Evolutionary conservation across 2,329 filamentous ascomycete genomes (phyloP).

Genomic region (Penicillium sclerotiorum): DNA sequence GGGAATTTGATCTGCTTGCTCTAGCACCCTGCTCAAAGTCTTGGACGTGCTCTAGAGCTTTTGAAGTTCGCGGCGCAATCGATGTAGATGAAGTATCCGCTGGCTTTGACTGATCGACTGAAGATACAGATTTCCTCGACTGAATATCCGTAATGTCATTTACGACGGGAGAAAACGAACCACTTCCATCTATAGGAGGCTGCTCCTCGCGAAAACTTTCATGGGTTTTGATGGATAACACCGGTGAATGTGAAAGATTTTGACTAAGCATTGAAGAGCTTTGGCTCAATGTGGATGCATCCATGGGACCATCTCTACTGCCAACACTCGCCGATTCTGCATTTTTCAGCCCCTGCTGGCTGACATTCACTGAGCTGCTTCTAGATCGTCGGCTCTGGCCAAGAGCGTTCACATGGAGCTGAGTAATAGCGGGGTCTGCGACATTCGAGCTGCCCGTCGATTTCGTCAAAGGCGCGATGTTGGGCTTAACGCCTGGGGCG

Average conservation of each 20-base stretch:
- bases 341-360: conserved; percentile 33
- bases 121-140: conserved; percentile 24
- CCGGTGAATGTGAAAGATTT: conserved; percentile 36
- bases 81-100: conserved; percentile 33
- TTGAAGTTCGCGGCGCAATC: conserved; percentile 24
- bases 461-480: conserved; percentile 40
- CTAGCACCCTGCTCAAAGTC: conserved; percentile 33
- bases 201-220: conserved; percentile 32
- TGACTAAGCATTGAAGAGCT: conserved; percentile 34
- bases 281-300: conserved; percentile 33
- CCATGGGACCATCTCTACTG: conserved; percentile 33
- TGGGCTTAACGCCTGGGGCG: conserved; percentile 42
- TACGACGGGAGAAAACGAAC: conserved; percentile 19
- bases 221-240: conserved; percentile 33
- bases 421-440: conserved; percentile 52
- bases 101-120: conserved; percentile 31
- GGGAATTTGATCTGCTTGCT: conserved; percentile 33
- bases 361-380: conserved; percentile 35
- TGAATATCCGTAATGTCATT: conserved; percentile 26
- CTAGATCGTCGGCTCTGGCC: conserved; percentile 31
- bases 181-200: conserved; percentile 22
- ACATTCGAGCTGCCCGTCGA: conserved; percentile 30
- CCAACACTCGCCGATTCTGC: conserved; percentile 32
- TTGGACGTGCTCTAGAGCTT: conserved; percentile 29
- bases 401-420: conserved; percentile 44